These are phyloP conservation scores for Exophiala viscosa DNA, from an alignment of 2,329 filamentous ascomycete genomes.

Conservation along the genomic window DNA sequence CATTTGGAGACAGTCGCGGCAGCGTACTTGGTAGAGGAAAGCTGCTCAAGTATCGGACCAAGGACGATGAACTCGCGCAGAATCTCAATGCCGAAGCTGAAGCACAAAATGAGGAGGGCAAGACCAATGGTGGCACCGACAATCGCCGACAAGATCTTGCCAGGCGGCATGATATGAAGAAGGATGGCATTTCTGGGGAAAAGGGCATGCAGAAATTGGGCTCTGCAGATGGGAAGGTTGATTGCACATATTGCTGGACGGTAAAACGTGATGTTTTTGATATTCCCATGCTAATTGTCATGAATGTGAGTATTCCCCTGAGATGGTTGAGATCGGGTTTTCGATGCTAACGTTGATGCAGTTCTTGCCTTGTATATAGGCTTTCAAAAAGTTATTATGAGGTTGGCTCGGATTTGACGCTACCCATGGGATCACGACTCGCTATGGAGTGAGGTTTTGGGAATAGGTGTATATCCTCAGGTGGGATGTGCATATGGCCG, in stretches of 20 bases:
- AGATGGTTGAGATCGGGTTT: neutral
- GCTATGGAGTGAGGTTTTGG: no score
- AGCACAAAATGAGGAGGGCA: slow-evolving; percentile 42
- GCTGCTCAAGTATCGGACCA: slow-evolving; percentile 82
- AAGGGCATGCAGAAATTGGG: slow-evolving; percentile 75
- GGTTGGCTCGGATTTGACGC: neutral
- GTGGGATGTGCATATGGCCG: no score
- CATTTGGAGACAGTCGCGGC: slow-evolving; percentile 85
- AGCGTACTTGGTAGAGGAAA: slow-evolving; percentile 80
- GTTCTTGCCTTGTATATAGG: slow-evolving; percentile 33
- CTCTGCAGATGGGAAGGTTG: slow-evolving; percentile 81
- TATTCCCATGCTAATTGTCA: slow-evolving; percentile 96
- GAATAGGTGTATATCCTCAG: no score
- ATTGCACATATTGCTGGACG: slow-evolving; percentile 95
- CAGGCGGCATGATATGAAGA: slow-evolving; percentile 31
- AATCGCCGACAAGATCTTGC: slow-evolving; percentile 15
- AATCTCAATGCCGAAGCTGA: slow-evolving; percentile 33
- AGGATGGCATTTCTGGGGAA: slow-evolving; percentile 46
- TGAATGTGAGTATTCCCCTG: slow-evolving; percentile 74
- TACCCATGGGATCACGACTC: neutral
- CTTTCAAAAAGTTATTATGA: slow-evolving; percentile 8
- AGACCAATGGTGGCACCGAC: slow-evolving; percentile 34
- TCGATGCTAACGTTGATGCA: slow-evolving; percentile 11
- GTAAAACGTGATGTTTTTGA: slow-evolving; percentile 97
- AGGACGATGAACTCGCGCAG: slow-evolving; percentile 47